Percentiles rank a stretch among this genome's conserved stretches.
Conservation (phyloP, 768 basidiomycete species). For the Cystofilobasidium capitatum region DNA sequence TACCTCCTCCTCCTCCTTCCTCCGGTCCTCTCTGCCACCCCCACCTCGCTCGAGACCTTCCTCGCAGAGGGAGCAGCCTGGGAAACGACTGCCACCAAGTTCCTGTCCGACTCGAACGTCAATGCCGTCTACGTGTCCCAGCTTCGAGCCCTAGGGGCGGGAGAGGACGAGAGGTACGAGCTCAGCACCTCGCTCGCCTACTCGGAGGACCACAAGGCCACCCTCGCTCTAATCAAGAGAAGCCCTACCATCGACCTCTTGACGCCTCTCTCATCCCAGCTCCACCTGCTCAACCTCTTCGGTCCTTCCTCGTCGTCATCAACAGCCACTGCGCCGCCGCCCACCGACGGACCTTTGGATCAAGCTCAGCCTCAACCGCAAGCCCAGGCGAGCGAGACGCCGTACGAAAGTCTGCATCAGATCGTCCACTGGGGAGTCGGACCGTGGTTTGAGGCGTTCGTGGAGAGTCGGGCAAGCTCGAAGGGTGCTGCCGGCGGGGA, state of each 20-base stretch:
- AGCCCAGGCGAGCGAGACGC: conserved; percentile 37
- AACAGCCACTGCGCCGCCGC: conserved; percentile 24
- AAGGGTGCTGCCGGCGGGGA: conserved; percentile 49
- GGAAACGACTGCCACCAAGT: conserved; percentile 62
- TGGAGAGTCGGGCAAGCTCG: conserved; percentile 48
- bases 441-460: conserved; percentile 97
- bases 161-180: conserved; percentile 19
- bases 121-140: conserved; percentile 77
- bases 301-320: conserved; percentile 36
- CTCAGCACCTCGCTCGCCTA: conserved; percentile 54
- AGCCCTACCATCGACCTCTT: conserved; percentile 63
- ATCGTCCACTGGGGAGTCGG: conserved; percentile 92
- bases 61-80: conserved; percentile 54
- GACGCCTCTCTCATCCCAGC: conserved; percentile 68
- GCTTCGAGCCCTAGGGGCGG: conserved; percentile 44
- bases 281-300: conserved; percentile 82
- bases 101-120: conserved; percentile 58
- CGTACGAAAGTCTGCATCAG: conserved; percentile 91
- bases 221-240: conserved; percentile 91
- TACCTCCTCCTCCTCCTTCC: conserved; percentile 68
- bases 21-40: conserved; percentile 64
- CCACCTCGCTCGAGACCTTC: conserved; percentile 55
- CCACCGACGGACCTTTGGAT: no score
- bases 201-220: conserved; percentile 66
- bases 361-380: neutral